These are phyloP conservation scores for Cyberlindnera japonica DNA, from an alignment of 805 yeast genomes.

Conservation along the genomic window DNA sequence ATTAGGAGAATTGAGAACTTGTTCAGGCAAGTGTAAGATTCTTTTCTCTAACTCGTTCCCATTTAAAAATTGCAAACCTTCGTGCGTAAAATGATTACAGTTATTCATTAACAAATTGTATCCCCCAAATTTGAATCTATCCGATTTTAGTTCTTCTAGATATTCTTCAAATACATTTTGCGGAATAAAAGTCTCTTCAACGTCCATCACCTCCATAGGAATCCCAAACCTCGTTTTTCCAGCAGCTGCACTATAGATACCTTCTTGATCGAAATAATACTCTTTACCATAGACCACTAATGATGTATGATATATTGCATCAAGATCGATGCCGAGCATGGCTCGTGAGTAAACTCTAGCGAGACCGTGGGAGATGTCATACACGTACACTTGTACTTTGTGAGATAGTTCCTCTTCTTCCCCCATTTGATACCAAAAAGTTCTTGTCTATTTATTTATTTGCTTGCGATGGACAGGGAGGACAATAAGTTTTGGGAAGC, in stretches of 20 bases:
- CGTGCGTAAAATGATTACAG: constrained; percentile 66
- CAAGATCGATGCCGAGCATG: constrained; percentile 49
- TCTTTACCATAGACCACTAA: constrained; percentile 53
- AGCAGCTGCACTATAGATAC: constrained; percentile 39
- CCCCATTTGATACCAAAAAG: constrained; percentile 2
- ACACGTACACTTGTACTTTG: constrained; percentile 37
- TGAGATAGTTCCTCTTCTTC: constrained; percentile 3
- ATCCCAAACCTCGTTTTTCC: constrained; percentile 58
- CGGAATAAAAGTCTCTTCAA: constrained; percentile 51
- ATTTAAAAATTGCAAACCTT: constrained; percentile 51
- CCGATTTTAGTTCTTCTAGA: constrained; percentile 44
- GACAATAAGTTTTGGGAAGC: no score
- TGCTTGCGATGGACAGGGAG: no score
- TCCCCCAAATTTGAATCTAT: constrained; percentile 34
- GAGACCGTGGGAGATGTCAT: constrained; percentile 60
- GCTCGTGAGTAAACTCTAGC: constrained; percentile 49
- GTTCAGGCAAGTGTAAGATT: constrained; percentile 49
- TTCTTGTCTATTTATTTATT: no score
- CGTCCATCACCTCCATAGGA: constrained; percentile 49
- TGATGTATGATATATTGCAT: constrained; percentile 67
- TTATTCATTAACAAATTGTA: constrained; percentile 61
- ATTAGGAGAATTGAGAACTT: constrained; percentile 47
- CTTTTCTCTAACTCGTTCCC: constrained; percentile 52
- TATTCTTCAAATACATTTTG: constrained; percentile 52
- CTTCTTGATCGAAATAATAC: constrained; percentile 58